phyloP scores from a whole-genome alignment of 495 filamentous ascomycete species.

The Neurospora hispaniola region DNA sequence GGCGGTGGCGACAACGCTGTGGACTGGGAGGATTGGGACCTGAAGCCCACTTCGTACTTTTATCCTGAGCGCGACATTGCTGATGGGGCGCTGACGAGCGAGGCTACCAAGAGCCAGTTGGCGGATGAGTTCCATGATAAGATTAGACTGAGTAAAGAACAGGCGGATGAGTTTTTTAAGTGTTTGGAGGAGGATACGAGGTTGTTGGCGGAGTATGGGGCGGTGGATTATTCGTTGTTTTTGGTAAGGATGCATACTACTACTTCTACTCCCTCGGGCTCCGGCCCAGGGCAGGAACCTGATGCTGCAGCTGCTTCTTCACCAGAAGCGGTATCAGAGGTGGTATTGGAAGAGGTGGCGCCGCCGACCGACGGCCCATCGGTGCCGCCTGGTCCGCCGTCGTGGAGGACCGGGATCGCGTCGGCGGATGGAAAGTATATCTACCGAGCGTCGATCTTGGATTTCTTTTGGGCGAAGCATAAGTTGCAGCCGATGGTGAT shows the following conservation, averaged over 20 bases:
- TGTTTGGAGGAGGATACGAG: conserved; percentile 47
- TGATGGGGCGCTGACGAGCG: conserved; percentile 44
- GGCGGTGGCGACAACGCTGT: conserved; percentile 21
- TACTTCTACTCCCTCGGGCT: neutral
- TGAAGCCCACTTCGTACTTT: conserved; percentile 63
- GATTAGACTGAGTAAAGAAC: conserved; percentile 38
- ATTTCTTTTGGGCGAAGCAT: conserved; percentile 67
- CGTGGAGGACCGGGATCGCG: conserved; percentile 46
- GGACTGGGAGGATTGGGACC: conserved; percentile 58
- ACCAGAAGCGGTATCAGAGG: neutral
- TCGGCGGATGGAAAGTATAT: conserved; percentile 52
- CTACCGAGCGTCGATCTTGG: conserved; percentile 51
- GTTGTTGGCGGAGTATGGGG: conserved; percentile 47
- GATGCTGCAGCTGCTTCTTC: conserved; percentile 11
- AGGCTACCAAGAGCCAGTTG: conserved; percentile 47
- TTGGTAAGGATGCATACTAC: conserved; percentile 40
- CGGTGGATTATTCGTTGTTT: conserved; percentile 62
- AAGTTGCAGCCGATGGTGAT: conserved; percentile 49
- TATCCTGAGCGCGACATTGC: conserved; percentile 60
- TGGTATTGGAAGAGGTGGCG: conserved; percentile 2
- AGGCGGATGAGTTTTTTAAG: conserved; percentile 40
- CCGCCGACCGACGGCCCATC: conserved; percentile 17
- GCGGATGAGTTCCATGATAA: conserved; percentile 57
- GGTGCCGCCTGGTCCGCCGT: conserved; percentile 22
- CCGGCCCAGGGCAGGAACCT: conserved; percentile 4